Base-by-base conservation (phyloP, 139 green algal species). In the Desmodesmus armatus region DNA sequence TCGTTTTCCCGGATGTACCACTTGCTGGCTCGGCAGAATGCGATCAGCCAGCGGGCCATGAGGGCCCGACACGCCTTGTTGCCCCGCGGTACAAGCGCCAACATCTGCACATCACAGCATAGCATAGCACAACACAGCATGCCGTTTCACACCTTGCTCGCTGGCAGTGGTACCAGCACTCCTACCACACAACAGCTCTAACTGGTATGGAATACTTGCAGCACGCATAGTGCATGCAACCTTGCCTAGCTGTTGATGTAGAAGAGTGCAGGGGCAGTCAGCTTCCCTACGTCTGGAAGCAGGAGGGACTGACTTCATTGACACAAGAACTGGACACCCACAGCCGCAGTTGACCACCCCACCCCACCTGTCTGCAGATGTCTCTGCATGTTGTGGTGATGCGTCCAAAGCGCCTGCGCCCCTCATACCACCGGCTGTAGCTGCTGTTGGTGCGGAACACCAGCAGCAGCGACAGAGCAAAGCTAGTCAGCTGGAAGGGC, bases 391-490 rank as follows among this genome's bases (percentile, higher is more conserved):
- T 55, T 3, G 72, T 82, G 40, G 65, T 82, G 71, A 89, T 85
- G 44, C 63, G 66, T 5, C 91, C 91, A 80, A 88, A 93, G 35
- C 87, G 63, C 4, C 66, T 27, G 15, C 91, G 85, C 2, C 60
- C 91, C 70, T 93, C 90, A 37, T 89, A 62, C 49, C 91, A 92
- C 17, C 92, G 91, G 3, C 58, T 84, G 78, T 94, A 95, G 66
- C 76, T 88, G 53, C 88, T 83, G 77, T 95, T 95, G 70, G 90
- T 95, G 27, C 93, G 88, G 80, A 95, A 96, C 43, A 95, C 93
- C 41, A 96, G 88, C 75, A 96, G 89, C 40, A 93, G 87, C 27
- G 87, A 90, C 49, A 93, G 83, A 3, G 90, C 90, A 73, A 93
- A 93, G 66, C 37, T 82, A 41, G 86, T 92, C 39, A 92, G 86